phyloP scores from a whole-genome alignment of 176 grass and related monocot genomes.

The Oryza meyeriana region DNA sequence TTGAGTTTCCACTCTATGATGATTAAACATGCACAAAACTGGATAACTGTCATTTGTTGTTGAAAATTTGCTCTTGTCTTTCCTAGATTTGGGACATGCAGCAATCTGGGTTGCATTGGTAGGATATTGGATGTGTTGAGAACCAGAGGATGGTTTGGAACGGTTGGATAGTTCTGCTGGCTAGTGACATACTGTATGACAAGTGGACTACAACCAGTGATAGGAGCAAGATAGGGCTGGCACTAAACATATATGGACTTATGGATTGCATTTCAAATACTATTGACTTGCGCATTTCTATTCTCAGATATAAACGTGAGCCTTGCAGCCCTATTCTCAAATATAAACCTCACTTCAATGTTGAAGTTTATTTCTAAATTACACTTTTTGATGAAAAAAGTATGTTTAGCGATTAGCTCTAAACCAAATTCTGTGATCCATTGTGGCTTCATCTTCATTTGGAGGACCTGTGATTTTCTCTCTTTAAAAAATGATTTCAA shows the following conservation, averaged over 20 bases:
- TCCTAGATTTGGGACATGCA: slow-evolving; percentile 54
- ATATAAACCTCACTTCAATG: not conserved
- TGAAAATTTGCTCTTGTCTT: slow-evolving; percentile 60
- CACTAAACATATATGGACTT: slow-evolving; percentile 34
- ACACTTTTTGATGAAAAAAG: not conserved
- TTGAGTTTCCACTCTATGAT: slow-evolving; percentile 23
- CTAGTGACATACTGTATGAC: slow-evolving; percentile 43
- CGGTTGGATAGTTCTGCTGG: slow-evolving; percentile 49
- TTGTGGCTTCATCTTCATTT: slow-evolving; percentile 12
- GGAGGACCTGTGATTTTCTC: not conserved
- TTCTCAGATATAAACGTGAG: slow-evolving; percentile 31
- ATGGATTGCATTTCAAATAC: slow-evolving; percentile 34
- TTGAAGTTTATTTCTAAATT: not conserved
- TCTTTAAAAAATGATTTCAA: not conserved
- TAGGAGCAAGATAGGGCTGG: slow-evolving; percentile 53
- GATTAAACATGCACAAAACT: slow-evolving; percentile 23
- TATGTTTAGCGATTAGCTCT: not conserved
- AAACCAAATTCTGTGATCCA: not conserved
- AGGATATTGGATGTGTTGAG: slow-evolving; percentile 51
- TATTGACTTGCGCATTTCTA: slow-evolving; percentile 38
- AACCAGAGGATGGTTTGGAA: slow-evolving; percentile 47
- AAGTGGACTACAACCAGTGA: slow-evolving; percentile 44
- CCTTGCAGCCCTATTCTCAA: not conserved
- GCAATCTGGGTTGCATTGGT: slow-evolving; percentile 50
- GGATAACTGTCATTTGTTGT: slow-evolving; percentile 33